Conservation (phyloP, 352 stramenopile genomes). For the Phytophthora brassicae region DNA sequence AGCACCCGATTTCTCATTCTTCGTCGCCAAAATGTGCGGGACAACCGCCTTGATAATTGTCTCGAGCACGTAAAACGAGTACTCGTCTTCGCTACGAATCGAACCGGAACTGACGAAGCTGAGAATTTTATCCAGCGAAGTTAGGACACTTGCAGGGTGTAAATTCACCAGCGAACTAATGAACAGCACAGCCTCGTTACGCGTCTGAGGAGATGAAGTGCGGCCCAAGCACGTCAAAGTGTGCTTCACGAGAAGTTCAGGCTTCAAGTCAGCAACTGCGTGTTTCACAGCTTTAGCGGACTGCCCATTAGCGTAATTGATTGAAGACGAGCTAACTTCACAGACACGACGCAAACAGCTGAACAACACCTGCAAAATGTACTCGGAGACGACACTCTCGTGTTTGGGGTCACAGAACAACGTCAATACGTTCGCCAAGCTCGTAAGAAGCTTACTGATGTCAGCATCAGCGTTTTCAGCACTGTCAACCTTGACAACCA, state of each 20-base stretch:
- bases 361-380: constrained; percentile 83
- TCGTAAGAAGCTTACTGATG: constrained; percentile 49
- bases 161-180: constrained; percentile 79
- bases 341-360: constrained; percentile 74
- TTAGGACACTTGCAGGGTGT: constrained; percentile 68
- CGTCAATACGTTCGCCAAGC: constrained; percentile 56
- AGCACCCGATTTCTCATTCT: constrained; percentile 10
- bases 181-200: constrained; percentile 83
- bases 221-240: constrained; percentile 67
- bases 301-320: constrained; percentile 7
- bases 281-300: constrained; percentile 25
- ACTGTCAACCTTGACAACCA: constrained; percentile 69
- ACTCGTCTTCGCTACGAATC: constrained; percentile 80
- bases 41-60: constrained; percentile 83
- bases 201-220: constrained; percentile 72
- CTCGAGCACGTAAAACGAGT: constrained; percentile 88
- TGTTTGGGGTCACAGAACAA: constrained; percentile 59
- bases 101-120: constrained; percentile 56
- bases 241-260: constrained; percentile 77
- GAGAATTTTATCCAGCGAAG: constrained; percentile 80
- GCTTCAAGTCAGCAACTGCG: constrained; percentile 33
- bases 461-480: constrained; percentile 29
- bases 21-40: constrained; percentile 59
- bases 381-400: constrained; percentile 66
- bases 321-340: constrained; percentile 28